Base-by-base conservation (phyloP, 805 yeast species). In the Lipomyces kockii region DNA sequence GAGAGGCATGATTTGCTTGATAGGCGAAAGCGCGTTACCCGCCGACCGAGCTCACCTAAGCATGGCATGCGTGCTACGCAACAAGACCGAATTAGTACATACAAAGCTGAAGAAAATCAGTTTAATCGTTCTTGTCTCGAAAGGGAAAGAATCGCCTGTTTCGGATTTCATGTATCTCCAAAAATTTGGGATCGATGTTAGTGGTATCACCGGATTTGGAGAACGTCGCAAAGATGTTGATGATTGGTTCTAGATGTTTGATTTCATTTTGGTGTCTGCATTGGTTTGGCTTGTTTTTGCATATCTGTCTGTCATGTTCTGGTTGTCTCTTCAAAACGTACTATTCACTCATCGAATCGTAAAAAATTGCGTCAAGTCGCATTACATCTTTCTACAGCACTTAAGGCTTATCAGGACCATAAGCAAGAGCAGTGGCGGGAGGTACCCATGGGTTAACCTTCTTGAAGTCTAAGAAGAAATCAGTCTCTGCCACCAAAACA, bases 401-500 rank as follows among this genome's bases (percentile, higher is more conserved):
- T 57, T 63, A 67, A 39, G 70, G 67, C 34, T 37, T 49, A 7
- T 54, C 61, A 7, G 59, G 49, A 27, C 71, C 71, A 56, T 68
- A 68, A 46, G 63, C 69, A 29, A 68, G 69, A 12, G 69, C 49
- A 52, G 55, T 62, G n/a, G 66, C 69, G 11, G 71, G 71, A 43
- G 53, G 63, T 6, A 58, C 69, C 71, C 71, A 68, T 4, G 71
- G 71, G 61, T 63, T 53, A 8, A 59, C 67, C 61, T 62, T 65
- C 34, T 37, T 64, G 67, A 68, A 68, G 57, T 67, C 70, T 66
- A 34, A 17, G 22, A 17, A 20, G 7, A 25, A 27, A 46, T 63
- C 35, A 63, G 63, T 43, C 22, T 17, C 20, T 17, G 34, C 29
- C 32, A 22, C n/a, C 11, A 9, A 56, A 32, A 11, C 7, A 27